Conservation (phyloP, 2,329 filamentous ascomycete genomes). For the Alternaria sp. region DNA sequence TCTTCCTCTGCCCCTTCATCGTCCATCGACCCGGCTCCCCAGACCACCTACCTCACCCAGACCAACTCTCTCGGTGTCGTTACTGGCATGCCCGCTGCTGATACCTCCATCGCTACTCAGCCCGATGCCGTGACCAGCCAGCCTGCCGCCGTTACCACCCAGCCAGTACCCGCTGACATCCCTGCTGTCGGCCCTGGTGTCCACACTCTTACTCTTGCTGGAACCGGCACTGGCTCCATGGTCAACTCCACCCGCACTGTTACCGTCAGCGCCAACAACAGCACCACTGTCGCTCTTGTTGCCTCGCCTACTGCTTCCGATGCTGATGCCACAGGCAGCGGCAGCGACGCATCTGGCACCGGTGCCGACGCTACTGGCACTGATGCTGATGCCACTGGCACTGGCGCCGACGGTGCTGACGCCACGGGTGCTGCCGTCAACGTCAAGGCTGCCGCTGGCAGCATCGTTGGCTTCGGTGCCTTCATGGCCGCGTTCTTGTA, state of each 20-base stretch:
- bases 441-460: constrained; percentile 31
- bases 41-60: constrained; percentile 37
- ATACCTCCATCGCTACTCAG: constrained; percentile 31
- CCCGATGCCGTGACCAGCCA: constrained; percentile 32
- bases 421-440: constrained; percentile 37
- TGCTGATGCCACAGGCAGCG: constrained; percentile 15
- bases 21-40: constrained; percentile 34
- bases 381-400: constrained; percentile 22
- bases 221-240: constrained; percentile 28
- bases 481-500: constrained; percentile 49
- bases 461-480: constrained; percentile 44
- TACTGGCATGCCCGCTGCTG: constrained; percentile 35
- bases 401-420: constrained; percentile 13
- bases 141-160: constrained; percentile 28
- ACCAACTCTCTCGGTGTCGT: constrained; percentile 47
- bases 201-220: constrained; percentile 40
- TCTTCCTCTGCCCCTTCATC: constrained; percentile 6
- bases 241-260: constrained; percentile 39
- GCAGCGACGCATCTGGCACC: constrained; percentile 10
- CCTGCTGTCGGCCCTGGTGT: constrained; percentile 46
- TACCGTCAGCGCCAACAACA: constrained; percentile 45
- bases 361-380: constrained; percentile 20
- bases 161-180: constrained; percentile 41
- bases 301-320: constrained; percentile 16
- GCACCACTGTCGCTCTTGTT: constrained; percentile 37